Conservation (phyloP, 345 rosid genomes). For the Erucastrum elatum region DNA sequence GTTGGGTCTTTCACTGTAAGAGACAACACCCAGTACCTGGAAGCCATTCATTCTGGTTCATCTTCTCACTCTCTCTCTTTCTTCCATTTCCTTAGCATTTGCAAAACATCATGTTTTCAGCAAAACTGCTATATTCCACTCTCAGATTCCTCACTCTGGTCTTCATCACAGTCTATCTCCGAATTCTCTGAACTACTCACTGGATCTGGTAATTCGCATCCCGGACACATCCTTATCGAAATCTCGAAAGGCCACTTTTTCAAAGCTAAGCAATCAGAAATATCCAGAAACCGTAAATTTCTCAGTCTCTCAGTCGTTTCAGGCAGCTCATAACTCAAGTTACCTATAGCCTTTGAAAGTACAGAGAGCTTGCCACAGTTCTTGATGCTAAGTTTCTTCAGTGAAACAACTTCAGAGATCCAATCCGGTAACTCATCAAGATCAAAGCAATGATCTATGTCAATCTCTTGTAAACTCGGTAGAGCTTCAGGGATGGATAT, state of each 20-base stretch:
- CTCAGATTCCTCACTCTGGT: not conserved
- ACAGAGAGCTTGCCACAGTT: not conserved
- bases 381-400: not conserved
- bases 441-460: not conserved
- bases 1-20: not conserved
- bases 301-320: not conserved
- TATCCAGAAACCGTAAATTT: not conserved
- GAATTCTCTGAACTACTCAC: not conserved
- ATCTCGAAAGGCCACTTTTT: not conserved
- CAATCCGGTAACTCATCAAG: not conserved
- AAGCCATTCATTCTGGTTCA: no score
- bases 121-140: no score
- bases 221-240: not conserved
- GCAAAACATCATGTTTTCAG: no score
- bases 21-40: not conserved
- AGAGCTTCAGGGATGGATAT: not conserved
- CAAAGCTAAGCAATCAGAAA: not conserved
- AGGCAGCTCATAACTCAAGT: not conserved
- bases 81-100: no score
- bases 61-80: no score
- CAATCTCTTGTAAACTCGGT: not conserved
- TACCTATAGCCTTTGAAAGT: not conserved
- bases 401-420: not conserved
- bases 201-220: not conserved
- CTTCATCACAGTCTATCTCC: not conserved